phyloP scores from a whole-genome alignment of 495 filamentous ascomycete genomes.

The Penicillium cosmopolitanum region DNA sequence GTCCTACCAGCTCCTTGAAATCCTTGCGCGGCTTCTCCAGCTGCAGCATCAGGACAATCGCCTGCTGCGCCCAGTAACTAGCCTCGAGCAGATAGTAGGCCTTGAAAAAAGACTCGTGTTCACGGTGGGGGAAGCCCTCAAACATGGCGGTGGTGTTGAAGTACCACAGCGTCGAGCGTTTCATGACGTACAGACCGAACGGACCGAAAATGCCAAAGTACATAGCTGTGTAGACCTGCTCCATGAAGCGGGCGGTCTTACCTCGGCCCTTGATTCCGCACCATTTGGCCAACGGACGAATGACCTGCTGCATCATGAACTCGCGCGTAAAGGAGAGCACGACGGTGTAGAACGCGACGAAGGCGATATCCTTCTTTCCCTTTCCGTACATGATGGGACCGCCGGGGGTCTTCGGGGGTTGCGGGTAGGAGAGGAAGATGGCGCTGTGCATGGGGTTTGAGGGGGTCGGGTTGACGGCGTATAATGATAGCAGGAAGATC shows the following conservation, averaged over 20 bases:
- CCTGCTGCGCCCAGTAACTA: conserved; percentile 95
- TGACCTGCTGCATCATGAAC: conserved; percentile 91
- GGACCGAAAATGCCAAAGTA: conserved; percentile 90
- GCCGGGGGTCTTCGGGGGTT: conserved; percentile 58
- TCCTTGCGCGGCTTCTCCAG: conserved; percentile 97
- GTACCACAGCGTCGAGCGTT: conserved; percentile 90
- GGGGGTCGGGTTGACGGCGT: conserved; percentile 75
- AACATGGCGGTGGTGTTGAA: conserved; percentile 95
- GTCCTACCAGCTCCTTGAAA: conserved; percentile 90
- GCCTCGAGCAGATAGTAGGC: conserved; percentile 96
- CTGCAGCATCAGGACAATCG: conserved; percentile 82
- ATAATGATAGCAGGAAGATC: conserved; percentile 64
- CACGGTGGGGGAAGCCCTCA: conserved; percentile 84
- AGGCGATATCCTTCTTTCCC: conserved; percentile 79
- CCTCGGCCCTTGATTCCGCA: conserved; percentile 71
- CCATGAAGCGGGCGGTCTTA: conserved; percentile 94
- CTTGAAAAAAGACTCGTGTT: conserved; percentile 88
- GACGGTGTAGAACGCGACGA: conserved; percentile 88
- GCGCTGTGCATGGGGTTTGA: conserved; percentile 84
- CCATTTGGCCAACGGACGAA: conserved; percentile 75
- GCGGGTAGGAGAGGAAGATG: conserved; percentile 91
- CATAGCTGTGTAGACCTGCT: conserved; percentile 95
- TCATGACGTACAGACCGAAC: conserved; percentile 91
- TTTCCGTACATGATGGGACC: conserved; percentile 83
- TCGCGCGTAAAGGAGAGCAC: conserved; percentile 92